phyloP scores from a whole-genome alignment of 2,329 filamentous ascomycete species.

The Aschersonia sp. region DNA sequence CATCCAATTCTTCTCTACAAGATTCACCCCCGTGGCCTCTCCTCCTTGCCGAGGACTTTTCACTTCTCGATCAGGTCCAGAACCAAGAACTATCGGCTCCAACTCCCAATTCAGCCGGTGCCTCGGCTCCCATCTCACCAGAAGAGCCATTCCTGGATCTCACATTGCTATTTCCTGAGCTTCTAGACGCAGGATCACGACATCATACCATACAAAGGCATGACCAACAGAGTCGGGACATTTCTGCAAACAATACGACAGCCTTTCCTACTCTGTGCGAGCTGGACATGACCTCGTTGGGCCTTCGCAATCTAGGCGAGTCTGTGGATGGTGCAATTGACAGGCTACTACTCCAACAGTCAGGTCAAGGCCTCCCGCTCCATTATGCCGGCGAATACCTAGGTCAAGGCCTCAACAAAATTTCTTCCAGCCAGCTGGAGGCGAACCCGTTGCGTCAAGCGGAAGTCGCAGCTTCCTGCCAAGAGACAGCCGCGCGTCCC shows the following conservation, averaged over 20 bases:
- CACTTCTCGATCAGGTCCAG: not conserved
- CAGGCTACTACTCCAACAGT: not conserved
- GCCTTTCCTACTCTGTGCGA: not conserved
- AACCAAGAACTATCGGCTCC: not conserved
- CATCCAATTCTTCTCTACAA: not conserved
- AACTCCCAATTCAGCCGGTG: not conserved
- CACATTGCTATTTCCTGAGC: not conserved
- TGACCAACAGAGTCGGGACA: not conserved
- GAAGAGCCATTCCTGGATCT: not conserved
- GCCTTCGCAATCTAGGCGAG: constrained; percentile 1
- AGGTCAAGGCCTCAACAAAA: not conserved
- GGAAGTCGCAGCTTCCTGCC: too few species aligned
- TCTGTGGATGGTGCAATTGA: not conserved
- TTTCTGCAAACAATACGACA: not conserved
- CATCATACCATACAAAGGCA: not conserved
- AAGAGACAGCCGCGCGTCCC: not conserved
- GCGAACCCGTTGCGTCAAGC: not conserved
- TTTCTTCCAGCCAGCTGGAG: not conserved
- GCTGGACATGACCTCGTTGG: constrained; percentile 2
- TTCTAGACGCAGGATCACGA: not conserved
- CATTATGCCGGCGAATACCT: too few species aligned
- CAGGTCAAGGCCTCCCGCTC: not conserved
- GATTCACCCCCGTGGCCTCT: constrained; percentile 1
- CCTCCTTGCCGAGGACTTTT: not conserved
- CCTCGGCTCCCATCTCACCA: not conserved